These are phyloP conservation scores for Thelonectria olida DNA, from an alignment of 2,329 filamentous ascomycete genomes.

Conservation along the genomic window DNA sequence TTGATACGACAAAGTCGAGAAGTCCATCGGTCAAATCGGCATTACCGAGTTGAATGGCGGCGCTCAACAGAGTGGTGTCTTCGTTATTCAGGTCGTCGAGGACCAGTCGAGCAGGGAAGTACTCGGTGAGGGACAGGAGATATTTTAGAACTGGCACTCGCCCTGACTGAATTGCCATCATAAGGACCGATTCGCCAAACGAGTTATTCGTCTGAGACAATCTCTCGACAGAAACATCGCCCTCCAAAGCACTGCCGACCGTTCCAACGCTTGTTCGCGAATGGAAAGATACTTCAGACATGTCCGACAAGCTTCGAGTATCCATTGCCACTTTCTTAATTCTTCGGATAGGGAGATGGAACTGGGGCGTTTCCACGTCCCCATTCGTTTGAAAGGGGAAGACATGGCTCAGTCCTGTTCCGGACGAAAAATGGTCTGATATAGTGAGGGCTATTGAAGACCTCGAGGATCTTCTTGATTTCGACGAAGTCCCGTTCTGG, in stretches of 20 bases:
- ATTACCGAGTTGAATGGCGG: slow-evolving; percentile 87
- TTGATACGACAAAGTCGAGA: slow-evolving; percentile 73
- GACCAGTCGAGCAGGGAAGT: slow-evolving; percentile 76
- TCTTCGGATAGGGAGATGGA: slow-evolving; percentile 54
- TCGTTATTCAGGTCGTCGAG: slow-evolving; percentile 89
- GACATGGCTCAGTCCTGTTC: slow-evolving; percentile 78
- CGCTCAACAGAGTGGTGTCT: slow-evolving; percentile 87
- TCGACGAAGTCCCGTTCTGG: slow-evolving; percentile 54
- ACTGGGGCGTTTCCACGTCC: slow-evolving; percentile 53
- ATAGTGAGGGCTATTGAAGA: slow-evolving; percentile 53
- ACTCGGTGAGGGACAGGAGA: slow-evolving; percentile 78
- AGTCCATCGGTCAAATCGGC: slow-evolving; percentile 78
- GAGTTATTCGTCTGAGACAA: slow-evolving; percentile 76
- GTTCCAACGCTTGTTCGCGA: slow-evolving; percentile 85
- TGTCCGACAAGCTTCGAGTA: slow-evolving; percentile 85
- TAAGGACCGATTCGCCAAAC: slow-evolving; percentile 83
- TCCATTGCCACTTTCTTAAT: slow-evolving; percentile 90
- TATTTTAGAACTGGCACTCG: slow-evolving; percentile 80
- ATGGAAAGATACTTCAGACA: slow-evolving; percentile 83
- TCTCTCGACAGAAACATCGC: slow-evolving; percentile 85
- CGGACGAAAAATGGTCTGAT: slow-evolving; percentile 63
- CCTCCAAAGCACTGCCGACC: slow-evolving; percentile 77
- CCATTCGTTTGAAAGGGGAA: slow-evolving; percentile 80
- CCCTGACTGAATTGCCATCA: slow-evolving; percentile 84
- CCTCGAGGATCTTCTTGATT: slow-evolving; percentile 42